These are phyloP conservation scores for Termitomyces sp. DNA, from an alignment of 768 basidiomycete species.

Conservation along the genomic window DNA sequence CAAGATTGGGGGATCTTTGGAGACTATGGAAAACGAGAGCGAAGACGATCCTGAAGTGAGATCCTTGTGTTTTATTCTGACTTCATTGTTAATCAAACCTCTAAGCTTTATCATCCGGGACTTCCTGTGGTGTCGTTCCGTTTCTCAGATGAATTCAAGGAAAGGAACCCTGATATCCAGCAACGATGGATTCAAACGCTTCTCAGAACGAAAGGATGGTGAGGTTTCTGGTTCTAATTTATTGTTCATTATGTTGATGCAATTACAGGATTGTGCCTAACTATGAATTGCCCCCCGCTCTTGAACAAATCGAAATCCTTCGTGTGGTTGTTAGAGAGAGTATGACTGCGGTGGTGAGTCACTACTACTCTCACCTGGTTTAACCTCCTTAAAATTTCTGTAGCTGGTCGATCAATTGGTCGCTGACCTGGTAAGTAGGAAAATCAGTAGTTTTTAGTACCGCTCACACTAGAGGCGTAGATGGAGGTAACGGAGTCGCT, in stretches of 20 bases:
- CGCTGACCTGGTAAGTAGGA: conserved; percentile 52
- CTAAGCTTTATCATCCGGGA: conserved; percentile 45
- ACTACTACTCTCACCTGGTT: conserved; percentile 25
- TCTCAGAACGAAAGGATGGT: conserved; percentile 50
- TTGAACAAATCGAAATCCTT: conserved; percentile 52
- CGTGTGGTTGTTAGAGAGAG: conserved; percentile 63
- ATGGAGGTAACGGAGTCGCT: conserved; percentile 63
- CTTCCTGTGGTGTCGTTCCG: conserved; percentile 66
- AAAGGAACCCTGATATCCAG: conserved; percentile 49
- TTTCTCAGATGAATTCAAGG: conserved; percentile 51
- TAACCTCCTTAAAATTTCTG: conserved; percentile 42
- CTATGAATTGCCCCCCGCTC: conserved; percentile 46
- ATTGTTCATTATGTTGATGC: neutral
- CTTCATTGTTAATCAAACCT: conserved; percentile 4
- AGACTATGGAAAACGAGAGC: conserved; percentile 22
- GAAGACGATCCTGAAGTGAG: conserved; percentile 55
- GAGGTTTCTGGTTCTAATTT: conserved; percentile 19
- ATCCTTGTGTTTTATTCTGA: neutral
- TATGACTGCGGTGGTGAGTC: conserved; percentile 41
- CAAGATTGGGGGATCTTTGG: conserved; percentile 13
- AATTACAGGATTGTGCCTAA: conserved; percentile 40
- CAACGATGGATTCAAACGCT: conserved; percentile 56
- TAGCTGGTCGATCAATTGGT: conserved; percentile 63
- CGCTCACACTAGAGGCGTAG: conserved; percentile 20
- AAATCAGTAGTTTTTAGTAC: neutral